phyloP scores from a whole-genome alignment of 108 stramenopile species.

The Stephanodiscus triporus region DNA sequence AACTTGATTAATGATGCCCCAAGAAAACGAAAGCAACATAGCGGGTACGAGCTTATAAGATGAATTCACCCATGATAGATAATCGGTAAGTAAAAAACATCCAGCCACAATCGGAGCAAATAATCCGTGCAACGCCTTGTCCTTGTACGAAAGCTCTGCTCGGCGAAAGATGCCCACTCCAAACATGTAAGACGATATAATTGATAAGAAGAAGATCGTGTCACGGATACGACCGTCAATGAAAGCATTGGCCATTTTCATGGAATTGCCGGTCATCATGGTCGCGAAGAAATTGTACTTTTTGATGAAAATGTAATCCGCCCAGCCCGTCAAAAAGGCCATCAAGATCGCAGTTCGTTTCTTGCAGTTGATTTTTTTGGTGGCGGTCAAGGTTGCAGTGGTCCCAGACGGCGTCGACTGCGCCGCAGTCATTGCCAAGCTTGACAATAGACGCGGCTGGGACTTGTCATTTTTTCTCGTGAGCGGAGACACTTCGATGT shows the following conservation, averaged over 20 bases:
- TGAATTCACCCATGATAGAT: conserved; percentile 32
- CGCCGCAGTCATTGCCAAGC: neutral
- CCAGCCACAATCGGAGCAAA: conserved; percentile 46
- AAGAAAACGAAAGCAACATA: conserved; percentile 47
- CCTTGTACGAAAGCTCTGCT: conserved; percentile 38
- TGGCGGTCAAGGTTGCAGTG: neutral
- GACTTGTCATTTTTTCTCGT: neutral
- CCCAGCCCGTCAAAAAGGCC: conserved; percentile 73
- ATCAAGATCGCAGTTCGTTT: conserved; percentile 54
- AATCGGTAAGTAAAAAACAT: conserved; percentile 54
- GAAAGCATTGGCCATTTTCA: conserved; percentile 62
- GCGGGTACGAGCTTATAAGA: conserved; percentile 47
- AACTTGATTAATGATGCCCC: conserved; percentile 61
- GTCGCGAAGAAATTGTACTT: conserved; percentile 61
- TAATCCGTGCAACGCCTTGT: conserved; percentile 39
- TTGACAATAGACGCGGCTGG: neutral
- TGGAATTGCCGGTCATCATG: conserved; percentile 78
- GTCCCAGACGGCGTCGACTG: neutral
- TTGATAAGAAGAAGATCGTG: conserved; percentile 49
- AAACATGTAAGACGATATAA: conserved; percentile 52
- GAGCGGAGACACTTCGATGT: neutral
- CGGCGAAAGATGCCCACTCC: conserved; percentile 59
- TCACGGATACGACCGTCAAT: conserved; percentile 47
- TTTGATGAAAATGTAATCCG: conserved; percentile 49
- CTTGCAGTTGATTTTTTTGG: conserved; percentile 32